These are phyloP conservation scores for Suillus sp. DNA, from an alignment of 768 basidiomycete species.

Conservation along the genomic window DNA sequence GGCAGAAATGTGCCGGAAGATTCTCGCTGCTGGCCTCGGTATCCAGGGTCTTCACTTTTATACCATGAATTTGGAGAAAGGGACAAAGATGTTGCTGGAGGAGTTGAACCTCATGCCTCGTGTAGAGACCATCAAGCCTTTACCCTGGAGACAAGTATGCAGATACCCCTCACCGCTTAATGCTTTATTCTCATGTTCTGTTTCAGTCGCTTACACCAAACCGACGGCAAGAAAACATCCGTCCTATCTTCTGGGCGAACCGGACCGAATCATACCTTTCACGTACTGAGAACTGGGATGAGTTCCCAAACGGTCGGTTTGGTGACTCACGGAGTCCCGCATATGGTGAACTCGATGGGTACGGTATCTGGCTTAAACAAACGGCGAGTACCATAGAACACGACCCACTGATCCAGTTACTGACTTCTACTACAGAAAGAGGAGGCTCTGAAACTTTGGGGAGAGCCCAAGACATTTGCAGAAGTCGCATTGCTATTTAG, in stretches of 20 bases:
- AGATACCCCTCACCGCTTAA: slow-evolving; percentile 12
- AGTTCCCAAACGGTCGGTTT: slow-evolving; percentile 98
- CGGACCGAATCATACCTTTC: slow-evolving; percentile 92
- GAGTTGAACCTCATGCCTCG: slow-evolving; percentile 88
- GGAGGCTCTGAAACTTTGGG: slow-evolving; percentile 88
- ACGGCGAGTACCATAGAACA: slow-evolving; percentile 50
- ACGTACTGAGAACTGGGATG: slow-evolving; percentile 98
- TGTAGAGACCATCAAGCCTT: slow-evolving; percentile 88
- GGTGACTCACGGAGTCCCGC: slow-evolving; percentile 97
- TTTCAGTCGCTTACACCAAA: slow-evolving; percentile 86
- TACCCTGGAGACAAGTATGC: slow-evolving; percentile 94
- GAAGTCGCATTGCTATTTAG: slow-evolving; percentile 79
- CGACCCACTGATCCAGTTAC: slow-evolving; percentile 6
- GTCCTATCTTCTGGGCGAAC: slow-evolving; percentile 99
- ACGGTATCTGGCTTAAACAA: slow-evolving; percentile 91
- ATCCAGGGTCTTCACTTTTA: slow-evolving; percentile 94
- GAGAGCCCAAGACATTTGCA: slow-evolving; percentile 62
- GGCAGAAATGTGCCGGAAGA: slow-evolving; percentile 89
- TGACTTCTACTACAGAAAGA: slow-evolving; percentile 59
- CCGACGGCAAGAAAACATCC: slow-evolving; percentile 87
- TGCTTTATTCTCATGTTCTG: slow-evolving; percentile 11
- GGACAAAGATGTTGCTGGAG: slow-evolving; percentile 92
- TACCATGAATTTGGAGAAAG: slow-evolving; percentile 96
- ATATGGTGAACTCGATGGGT: slow-evolving; percentile 97
- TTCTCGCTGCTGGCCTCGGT: slow-evolving; percentile 76